These are phyloP conservation scores for Metschnikowia corniflorae DNA, from an alignment of 805 yeast genomes.

Conservation along the genomic window DNA sequence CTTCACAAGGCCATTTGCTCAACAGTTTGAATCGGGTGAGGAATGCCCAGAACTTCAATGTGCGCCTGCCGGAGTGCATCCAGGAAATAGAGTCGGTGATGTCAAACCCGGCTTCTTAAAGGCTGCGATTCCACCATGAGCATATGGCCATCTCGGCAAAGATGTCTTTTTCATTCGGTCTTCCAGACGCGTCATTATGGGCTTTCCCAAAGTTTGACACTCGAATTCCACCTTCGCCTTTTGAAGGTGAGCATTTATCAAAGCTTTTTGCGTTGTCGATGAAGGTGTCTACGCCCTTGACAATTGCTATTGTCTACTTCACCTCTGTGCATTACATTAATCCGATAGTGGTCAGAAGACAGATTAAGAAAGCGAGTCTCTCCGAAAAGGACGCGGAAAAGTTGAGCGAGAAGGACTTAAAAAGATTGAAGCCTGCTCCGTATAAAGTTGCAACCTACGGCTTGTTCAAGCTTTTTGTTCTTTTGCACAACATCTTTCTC, in stretches of 20 bases:
- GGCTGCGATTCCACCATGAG: conserved; percentile 2
- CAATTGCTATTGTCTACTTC: conserved; percentile 58
- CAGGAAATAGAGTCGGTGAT: conserved; percentile 6
- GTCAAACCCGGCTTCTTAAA: conserved; percentile 2
- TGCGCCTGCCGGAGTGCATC: conserved; percentile 9
- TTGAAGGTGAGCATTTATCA: conserved; percentile 27
- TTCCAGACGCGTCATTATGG: conserved; percentile 33
- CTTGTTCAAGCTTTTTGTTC: conserved; percentile 51
- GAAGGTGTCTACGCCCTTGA: conserved; percentile 51
- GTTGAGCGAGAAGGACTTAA: conserved; percentile 21
- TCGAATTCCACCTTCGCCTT: conserved; percentile 35
- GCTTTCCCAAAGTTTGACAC: conserved; percentile 27
- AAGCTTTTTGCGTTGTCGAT: conserved; percentile 40
- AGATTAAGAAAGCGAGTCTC: conserved; percentile 29
- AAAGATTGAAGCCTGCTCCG: conserved; percentile 53
- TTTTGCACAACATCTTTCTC: conserved; percentile 57
- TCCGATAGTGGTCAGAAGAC: conserved; percentile 45
- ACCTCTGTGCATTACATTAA: conserved; percentile 54
- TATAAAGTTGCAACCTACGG: conserved; percentile 41
- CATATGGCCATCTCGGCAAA: too few species aligned
- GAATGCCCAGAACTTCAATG: conserved; percentile 1
- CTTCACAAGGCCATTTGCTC: too few species aligned
- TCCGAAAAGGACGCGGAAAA: conserved; percentile 18
- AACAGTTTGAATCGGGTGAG: too few species aligned
- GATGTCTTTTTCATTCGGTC: conserved; percentile 27